Evolutionary conservation across 192 early-diverging fungal species (phyloP), one percentile per base, ranked within the genome.

Genomic region (Backusella parvicylindrica): DNA sequence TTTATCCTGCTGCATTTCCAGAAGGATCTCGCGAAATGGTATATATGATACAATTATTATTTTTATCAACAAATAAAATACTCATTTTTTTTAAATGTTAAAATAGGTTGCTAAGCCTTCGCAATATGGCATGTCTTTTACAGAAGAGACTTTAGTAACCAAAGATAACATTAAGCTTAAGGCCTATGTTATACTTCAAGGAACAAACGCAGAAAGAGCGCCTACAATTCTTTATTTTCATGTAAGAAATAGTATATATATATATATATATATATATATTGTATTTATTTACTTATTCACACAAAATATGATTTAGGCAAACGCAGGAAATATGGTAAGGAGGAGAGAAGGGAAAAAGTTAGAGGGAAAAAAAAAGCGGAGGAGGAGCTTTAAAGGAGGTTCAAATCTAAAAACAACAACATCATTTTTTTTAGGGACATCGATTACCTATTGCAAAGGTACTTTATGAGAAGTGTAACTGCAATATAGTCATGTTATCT

Each of bases 401-500:
- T 60, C 23, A 56, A 60, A 60, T 60, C 53, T 60, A 60, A 60
- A 60, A 60, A 60, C 53, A 60, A 60, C 26, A 43, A n/a, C n/a
- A n/a, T n/a, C 41, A 69, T 47, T 31, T 77, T 26, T 53, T 69
- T 12, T 26, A 89, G 93, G 98, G 98, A 56, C 97, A 99, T 78
- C 88, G 98, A n/a, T 85, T 99, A 70, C 97, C 96, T 6, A 95
- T 98, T 64, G 96, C 96, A 26, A 86, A 89, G 69, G 78, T 90
- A 6, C 84, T 98, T 70, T 86, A 93, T 75, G 75, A 84, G 23
- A 79, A 81, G 23, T 86, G 88, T 36, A 82, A 85, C n/a, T 90
- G 89, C 84, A 99, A 99, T 82, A 90, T 99, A 18, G 91, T 97
- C 66, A 95, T 99, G 95, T 85, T 99, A 21, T 98, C 96, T 21